A percentile compares a stretch with the other conserved stretches of the same genome.
Conservation (phyloP, 306 rosid genomes). For the Sophora flavescens region DNA sequence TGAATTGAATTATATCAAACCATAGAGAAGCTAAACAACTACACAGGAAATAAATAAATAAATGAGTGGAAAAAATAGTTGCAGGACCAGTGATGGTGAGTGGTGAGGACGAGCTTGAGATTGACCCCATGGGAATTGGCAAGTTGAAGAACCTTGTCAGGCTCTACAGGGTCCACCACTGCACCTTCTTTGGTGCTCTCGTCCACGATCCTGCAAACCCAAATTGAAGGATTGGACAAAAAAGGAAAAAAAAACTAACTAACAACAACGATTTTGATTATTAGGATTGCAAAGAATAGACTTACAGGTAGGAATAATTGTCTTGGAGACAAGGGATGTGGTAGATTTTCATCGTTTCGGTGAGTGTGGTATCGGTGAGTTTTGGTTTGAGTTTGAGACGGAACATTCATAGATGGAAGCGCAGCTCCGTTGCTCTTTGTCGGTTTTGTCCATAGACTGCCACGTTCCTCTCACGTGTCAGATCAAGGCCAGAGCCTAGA, state of each 20-base stretch:
- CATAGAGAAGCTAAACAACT: no score
- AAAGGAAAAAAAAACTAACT: not conserved
- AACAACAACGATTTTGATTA: not conserved
- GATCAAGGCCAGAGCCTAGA: no score
- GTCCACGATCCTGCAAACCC: slow-evolving; percentile 69
- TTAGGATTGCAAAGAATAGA: not conserved
- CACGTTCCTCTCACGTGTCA: slow-evolving; percentile 19
- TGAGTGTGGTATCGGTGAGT: slow-evolving; percentile 45
- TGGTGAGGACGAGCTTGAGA: slow-evolving; percentile 90
- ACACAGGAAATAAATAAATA: not conserved
- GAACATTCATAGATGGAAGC: not conserved
- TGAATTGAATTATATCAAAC: not conserved
- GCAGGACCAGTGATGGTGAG: slow-evolving; percentile 90
- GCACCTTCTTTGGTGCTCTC: slow-evolving; percentile 88
- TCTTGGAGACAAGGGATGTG: slow-evolving; percentile 47
- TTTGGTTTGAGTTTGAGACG: not conserved
- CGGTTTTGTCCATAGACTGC: not conserved
- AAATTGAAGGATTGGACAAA: slow-evolving; percentile 18
- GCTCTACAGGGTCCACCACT: slow-evolving; percentile 90
- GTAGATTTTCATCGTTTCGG: slow-evolving; percentile 46
- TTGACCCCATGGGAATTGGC: slow-evolving; percentile 67
- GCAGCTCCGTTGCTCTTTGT: no score
- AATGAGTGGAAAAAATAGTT: not conserved
- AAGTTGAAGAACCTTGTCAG: slow-evolving; percentile 76
- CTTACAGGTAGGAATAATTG: slow-evolving; percentile 49